phyloP scores from a whole-genome alignment of 208 protist genomes.

The Acanthamoeba rhysodes region DNA sequence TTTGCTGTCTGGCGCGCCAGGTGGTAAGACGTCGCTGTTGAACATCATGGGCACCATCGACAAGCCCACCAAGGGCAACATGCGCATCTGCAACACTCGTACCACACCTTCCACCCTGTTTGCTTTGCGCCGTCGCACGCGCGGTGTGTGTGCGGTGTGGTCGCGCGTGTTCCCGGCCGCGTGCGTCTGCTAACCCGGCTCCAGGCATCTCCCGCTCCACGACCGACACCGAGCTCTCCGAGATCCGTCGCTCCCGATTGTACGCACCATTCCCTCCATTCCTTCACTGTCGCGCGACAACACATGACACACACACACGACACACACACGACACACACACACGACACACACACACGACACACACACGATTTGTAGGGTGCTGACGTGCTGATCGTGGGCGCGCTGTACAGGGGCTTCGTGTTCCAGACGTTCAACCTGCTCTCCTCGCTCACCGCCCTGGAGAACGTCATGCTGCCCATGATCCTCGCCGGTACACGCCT shows the following conservation, averaged over 20 bases:
- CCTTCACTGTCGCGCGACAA: background rate
- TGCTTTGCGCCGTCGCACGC: background rate
- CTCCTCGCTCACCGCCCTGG: conserved; percentile 94
- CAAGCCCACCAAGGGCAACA: conserved; percentile 96
- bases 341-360: background rate
- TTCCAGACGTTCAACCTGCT: conserved; percentile 98
- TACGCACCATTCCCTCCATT: conserved; percentile 19
- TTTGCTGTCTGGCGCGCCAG: conserved; percentile 73
- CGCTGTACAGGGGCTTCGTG: conserved; percentile 95
- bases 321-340: too few species aligned
- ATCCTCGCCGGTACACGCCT: conserved; percentile 91
- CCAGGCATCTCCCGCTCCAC: conserved; percentile 79
- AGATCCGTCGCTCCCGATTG: conserved; percentile 79
- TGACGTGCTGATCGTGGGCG: background rate
- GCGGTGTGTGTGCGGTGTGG: background rate
- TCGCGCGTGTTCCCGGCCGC: background rate
- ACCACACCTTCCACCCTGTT: conserved; percentile 78
- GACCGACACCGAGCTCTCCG: conserved; percentile 80
- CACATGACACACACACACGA: too few species aligned
- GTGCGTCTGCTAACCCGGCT: too few species aligned
- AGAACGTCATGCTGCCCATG: conserved; percentile 98
- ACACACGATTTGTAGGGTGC: background rate
- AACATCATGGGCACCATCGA: conserved; percentile 98
- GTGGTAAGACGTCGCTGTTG: conserved; percentile 97
- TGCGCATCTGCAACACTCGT: conserved; percentile 93